phyloP scores from a whole-genome alignment of 2,329 filamentous ascomycete genomes.

The Verticillium nonalfalfae region DNA sequence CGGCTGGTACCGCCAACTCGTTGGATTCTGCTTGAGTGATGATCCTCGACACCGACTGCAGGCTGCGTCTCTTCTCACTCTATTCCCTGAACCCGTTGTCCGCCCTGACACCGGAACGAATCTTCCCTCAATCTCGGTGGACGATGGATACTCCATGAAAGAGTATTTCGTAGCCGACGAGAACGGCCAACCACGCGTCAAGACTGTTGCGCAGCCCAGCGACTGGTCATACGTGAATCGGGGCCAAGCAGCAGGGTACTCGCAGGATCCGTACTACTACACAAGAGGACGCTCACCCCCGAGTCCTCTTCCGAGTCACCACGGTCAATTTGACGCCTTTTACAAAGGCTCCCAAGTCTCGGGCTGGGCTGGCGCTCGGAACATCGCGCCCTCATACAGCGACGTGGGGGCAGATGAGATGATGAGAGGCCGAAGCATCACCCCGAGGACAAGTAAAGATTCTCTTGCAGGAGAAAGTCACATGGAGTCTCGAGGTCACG shows the following conservation, averaged over 20 bases:
- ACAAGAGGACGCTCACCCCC: slow-evolving; percentile 48
- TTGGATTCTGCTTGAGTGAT: slow-evolving; percentile 69
- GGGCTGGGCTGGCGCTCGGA: slow-evolving; percentile 29
- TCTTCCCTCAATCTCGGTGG: slow-evolving; percentile 25
- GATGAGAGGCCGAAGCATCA: slow-evolving; percentile 5
- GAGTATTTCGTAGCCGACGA: slow-evolving; percentile 31
- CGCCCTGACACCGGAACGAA: slow-evolving; percentile 3
- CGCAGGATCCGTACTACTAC: slow-evolving; percentile 38
- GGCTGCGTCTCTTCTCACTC: slow-evolving; percentile 62
- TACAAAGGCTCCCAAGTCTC: slow-evolving; percentile 20
- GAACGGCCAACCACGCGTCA: slow-evolving; percentile 27
- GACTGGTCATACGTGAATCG: slow-evolving; percentile 35
- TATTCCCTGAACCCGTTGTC: slow-evolving; percentile 49
- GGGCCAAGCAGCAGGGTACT: slow-evolving; percentile 24
- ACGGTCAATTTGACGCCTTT: slow-evolving; percentile 26
- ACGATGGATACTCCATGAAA: slow-evolving; percentile 31
- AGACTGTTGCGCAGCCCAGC: slow-evolving; percentile 31
- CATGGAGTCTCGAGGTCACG: background rate
- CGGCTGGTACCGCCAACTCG: slow-evolving; percentile 69
- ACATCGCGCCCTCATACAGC: slow-evolving; percentile 32
- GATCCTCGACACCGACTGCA: slow-evolving; percentile 67
- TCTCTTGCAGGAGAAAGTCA: background rate
- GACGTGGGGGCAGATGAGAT: slow-evolving; percentile 19
- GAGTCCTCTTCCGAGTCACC: slow-evolving; percentile 39
- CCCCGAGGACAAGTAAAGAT: slow-evolving; percentile 9